Percentiles rank a stretch among this genome's conserved stretches.
Conservation (phyloP, 148 eudicot species). For the Chenopodium formosanum region DNA sequence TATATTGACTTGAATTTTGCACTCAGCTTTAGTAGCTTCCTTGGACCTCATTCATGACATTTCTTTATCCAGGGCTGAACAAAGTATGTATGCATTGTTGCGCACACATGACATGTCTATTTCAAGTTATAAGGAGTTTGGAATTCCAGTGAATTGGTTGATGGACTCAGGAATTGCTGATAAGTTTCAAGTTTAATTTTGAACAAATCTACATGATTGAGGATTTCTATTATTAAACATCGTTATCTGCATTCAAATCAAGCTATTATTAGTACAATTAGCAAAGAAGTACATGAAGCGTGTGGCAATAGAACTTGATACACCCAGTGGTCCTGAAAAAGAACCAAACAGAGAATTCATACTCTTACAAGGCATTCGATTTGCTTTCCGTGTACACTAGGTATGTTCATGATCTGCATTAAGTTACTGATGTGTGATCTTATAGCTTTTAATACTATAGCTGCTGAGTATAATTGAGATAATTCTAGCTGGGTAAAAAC, state of each 20-base stretch:
- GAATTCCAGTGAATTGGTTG: constrained; percentile 89
- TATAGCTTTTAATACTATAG: no score
- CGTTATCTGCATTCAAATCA: no score
- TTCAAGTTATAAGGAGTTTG: constrained; percentile 86
- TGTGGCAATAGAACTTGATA: constrained; percentile 86
- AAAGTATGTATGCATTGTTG: constrained; percentile 85
- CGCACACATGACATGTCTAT: constrained; percentile 96
- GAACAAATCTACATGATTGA: no score
- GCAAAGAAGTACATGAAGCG: constrained; percentile 75
- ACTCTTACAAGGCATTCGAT: constrained; percentile 90
- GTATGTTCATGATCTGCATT: constrained; percentile 36
- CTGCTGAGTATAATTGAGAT: neutral
- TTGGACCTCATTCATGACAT: constrained; percentile 10
- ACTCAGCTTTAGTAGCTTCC: neutral
- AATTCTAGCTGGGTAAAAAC: neutral
- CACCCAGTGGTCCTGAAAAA: constrained; percentile 71
- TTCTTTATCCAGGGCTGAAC: constrained; percentile 62
- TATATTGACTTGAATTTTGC: neutral
- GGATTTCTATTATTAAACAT: no score
- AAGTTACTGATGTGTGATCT: neutral
- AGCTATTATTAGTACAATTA: no score
- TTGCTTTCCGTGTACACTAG: constrained; percentile 99
- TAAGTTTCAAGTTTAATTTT: neutral
- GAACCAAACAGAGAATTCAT: constrained; percentile 96
- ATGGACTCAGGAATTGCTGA: constrained; percentile 78